phyloP scores from a whole-genome alignment of 352 stramenopile species.

The Globisporangium radiosum region DNA sequence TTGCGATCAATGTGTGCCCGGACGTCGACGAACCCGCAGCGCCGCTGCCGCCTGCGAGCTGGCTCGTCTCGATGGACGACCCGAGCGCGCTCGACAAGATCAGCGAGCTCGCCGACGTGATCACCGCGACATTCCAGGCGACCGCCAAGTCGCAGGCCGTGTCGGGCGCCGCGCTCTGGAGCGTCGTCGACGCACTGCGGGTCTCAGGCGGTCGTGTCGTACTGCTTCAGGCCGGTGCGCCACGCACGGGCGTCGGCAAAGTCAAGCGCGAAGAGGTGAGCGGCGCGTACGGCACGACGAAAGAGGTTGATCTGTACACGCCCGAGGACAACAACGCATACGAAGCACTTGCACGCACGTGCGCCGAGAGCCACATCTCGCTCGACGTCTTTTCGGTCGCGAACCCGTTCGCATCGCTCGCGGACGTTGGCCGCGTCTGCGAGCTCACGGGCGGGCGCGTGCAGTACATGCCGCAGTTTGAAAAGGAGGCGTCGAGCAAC shows the following conservation, averaged over 20 bases:
- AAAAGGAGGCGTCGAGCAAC: constrained; percentile 80
- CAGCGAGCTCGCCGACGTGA: constrained; percentile 55
- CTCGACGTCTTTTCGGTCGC: constrained; percentile 83
- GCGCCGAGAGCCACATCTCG: constrained; percentile 74
- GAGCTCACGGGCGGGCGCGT: constrained; percentile 83
- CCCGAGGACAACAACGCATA: constrained; percentile 64
- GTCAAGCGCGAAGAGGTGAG: constrained; percentile 77
- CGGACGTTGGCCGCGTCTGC: constrained; percentile 72
- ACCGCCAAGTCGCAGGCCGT: constrained; percentile 76
- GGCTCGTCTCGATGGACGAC: constrained; percentile 81
- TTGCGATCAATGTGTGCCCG: constrained; percentile 71
- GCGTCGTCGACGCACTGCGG: constrained; percentile 62
- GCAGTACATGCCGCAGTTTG: constrained; percentile 82
- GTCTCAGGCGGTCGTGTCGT: constrained; percentile 60
- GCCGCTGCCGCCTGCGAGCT: constrained; percentile 64
- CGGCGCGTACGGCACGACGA: constrained; percentile 77
- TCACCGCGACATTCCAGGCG: constrained; percentile 58
- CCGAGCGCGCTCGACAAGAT: constrained; percentile 66
- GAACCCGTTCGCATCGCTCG: constrained; percentile 77
- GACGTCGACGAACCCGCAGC: constrained; percentile 77
- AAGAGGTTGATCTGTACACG: constrained; percentile 82
- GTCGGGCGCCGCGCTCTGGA: constrained; percentile 69
- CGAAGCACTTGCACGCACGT: constrained; percentile 54
- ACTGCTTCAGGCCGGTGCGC: constrained; percentile 70
- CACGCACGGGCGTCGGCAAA: constrained; percentile 64